phyloP scores from a whole-genome alignment of 805 yeast genomes.

The Yarrowia sp. region DNA sequence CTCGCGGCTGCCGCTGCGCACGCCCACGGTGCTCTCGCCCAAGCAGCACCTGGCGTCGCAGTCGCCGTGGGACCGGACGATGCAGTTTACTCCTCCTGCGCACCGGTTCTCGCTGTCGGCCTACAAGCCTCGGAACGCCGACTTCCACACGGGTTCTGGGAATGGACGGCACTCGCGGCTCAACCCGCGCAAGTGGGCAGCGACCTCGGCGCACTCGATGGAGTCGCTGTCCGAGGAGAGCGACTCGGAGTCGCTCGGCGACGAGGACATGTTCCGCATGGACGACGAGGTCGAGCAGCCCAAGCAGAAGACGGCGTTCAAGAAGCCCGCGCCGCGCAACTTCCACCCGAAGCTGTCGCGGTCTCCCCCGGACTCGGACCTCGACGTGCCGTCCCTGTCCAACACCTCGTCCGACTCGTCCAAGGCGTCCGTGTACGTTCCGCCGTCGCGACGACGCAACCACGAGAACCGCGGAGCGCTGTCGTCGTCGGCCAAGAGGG shows the following conservation, averaged over 20 bases:
- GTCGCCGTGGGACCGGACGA: constrained; percentile 34
- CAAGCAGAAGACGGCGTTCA: not conserved
- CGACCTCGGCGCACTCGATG: constrained; percentile 13
- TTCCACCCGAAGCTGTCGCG: constrained; percentile 5
- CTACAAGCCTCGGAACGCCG: constrained; percentile 1
- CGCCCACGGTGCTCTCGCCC: constrained; percentile 35
- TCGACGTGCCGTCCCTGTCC: constrained; percentile 23
- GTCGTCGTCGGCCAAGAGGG: constrained; percentile 30
- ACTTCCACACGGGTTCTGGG: not conserved
- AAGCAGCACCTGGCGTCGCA: constrained; percentile 8
- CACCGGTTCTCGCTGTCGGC: constrained; percentile 17
- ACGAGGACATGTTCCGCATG: constrained; percentile 25
- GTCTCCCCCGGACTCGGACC: constrained; percentile 8
- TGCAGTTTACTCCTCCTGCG: constrained; percentile 38
- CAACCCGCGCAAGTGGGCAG: constrained; percentile 4
- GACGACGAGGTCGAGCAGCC: constrained; percentile 9
- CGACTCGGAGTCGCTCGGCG: constrained; percentile 17
- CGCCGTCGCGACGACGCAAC: constrained; percentile 25
- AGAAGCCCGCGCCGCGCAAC: not conserved
- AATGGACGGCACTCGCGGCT: constrained; percentile 1
- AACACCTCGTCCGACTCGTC: constrained; percentile 24
- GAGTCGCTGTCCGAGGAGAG: constrained; percentile 17
- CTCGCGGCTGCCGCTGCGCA: constrained; percentile 37
- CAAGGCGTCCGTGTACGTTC: constrained; percentile 25
- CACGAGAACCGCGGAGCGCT: constrained; percentile 29